Evolutionary conservation across 2,329 filamentous ascomycete genomes (phyloP).

Genomic region (Colletotrichum higginsianum): DNA sequence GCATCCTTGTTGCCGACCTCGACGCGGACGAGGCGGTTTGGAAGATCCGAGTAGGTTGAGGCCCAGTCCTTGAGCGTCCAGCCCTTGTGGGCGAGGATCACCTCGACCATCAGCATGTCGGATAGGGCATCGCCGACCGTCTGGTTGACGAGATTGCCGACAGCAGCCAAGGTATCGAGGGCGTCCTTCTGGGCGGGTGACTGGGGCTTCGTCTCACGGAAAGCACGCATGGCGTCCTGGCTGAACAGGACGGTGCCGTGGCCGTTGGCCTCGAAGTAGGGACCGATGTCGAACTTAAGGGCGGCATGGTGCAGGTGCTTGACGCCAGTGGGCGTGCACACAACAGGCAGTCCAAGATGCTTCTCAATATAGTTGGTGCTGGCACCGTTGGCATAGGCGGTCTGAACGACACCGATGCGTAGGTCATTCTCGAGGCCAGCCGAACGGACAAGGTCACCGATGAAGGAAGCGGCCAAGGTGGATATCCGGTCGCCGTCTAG

Average conservation of each 20-base stretch:
- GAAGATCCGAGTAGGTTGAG: slow-evolving; percentile 91
- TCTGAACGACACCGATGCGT: slow-evolving; percentile 95
- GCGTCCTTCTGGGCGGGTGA: slow-evolving; percentile 93
- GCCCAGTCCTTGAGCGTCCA: slow-evolving; percentile 95
- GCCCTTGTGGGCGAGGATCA: slow-evolving; percentile 93
- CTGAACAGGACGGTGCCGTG: slow-evolving; percentile 98
- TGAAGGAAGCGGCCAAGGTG: slow-evolving; percentile 92
- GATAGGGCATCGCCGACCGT: slow-evolving; percentile 96
- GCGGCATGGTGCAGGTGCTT: slow-evolving; percentile 99
- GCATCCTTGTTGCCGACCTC: slow-evolving; percentile 89
- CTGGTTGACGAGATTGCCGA: slow-evolving; percentile 96
- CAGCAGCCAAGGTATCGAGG: slow-evolving; percentile 85
- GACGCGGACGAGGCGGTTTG: slow-evolving; percentile 94
- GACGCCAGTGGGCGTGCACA: slow-evolving; percentile 95
- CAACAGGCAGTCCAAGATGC: slow-evolving; percentile 88
- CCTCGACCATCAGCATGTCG: slow-evolving; percentile 95
- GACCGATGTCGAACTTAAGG: slow-evolving; percentile 92
- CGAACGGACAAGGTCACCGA: slow-evolving; percentile 86
- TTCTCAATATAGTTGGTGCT: slow-evolving; percentile 94
- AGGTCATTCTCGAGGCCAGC: slow-evolving; percentile 85
- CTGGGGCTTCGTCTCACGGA: slow-evolving; percentile 85
- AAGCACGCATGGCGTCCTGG: slow-evolving; percentile 82
- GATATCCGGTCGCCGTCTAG: slow-evolving; percentile 98
- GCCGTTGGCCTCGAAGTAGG: slow-evolving; percentile 99
- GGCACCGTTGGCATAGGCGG: slow-evolving; percentile 96